These are phyloP conservation scores for Spiraea crenata DNA, from an alignment of 331 rosid genomes.

Conservation along the genomic window DNA sequence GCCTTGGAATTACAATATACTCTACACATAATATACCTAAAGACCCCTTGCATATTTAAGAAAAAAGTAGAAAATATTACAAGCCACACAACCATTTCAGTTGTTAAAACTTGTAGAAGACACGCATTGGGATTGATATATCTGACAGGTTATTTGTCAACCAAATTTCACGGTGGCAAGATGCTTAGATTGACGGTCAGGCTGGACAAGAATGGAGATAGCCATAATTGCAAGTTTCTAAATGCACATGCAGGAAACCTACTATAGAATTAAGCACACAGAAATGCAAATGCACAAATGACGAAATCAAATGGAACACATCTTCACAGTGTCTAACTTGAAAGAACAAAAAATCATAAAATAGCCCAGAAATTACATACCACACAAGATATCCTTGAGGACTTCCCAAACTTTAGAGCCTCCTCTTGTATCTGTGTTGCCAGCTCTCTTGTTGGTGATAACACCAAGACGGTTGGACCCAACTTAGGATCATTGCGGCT, in stretches of 20 bases:
- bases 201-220: not conserved
- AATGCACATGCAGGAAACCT: not conserved
- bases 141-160: too few species aligned
- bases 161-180: too few species aligned
- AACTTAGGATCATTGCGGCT: slow-evolving; percentile 53
- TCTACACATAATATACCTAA: not conserved
- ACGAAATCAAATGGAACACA: not conserved
- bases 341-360: not conserved
- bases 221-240: not conserved
- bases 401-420: slow-evolving; percentile 91
- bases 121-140: too few species aligned
- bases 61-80: not conserved
- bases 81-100: too few species aligned
- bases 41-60: not conserved
- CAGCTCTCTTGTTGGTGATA: slow-evolving; percentile 97
- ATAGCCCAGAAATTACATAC: slow-evolving; percentile 43
- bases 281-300: not conserved
- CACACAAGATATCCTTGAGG: slow-evolving; percentile 78
- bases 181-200: too few species aligned
- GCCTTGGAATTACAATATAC: not conserved
- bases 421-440: slow-evolving; percentile 98
- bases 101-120: too few species aligned
- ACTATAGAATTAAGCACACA: not conserved
- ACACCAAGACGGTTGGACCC: slow-evolving; percentile 86
- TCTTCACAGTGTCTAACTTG: not conserved